Evolutionary conservation across 2,329 filamentous ascomycete genomes (phyloP), one percentile per base, ranked within the genome.

Genomic region (Verticillium isaacii): DNA sequence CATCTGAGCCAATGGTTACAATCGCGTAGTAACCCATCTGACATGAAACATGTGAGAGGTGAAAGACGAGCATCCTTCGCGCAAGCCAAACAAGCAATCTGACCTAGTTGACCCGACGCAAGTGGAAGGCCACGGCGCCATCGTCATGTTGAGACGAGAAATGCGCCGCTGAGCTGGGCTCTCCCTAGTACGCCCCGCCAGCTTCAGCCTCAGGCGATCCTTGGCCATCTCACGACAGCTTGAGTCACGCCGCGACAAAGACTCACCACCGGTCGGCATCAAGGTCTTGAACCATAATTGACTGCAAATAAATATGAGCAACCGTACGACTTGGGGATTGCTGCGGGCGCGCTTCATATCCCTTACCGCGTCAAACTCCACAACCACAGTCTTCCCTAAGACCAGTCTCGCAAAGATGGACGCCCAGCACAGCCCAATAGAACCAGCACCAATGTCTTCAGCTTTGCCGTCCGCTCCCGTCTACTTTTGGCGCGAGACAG

Each of bases 401-500:
- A 36, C 11, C 6, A n/a, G 15, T 25, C 9, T 5, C n/a, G 45
- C 45, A 4, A 25, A 52, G 6, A 52, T 52, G 45, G 23, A n/a
- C 11, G 29, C 19, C n/a, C n/a, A 5, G 12, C 45, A 25, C 45
- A 25, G 2, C 9, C 7, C 3, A 4, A 19, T 3, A 3, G 5
- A 25, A 19, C 9, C 45, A 3, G 2, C 1, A 9, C n/a, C 23
- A 29, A 19, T 19, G 17, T 19, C 45, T 5, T 52, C 45, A 9
- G 3, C 8, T 5, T 17, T 25, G 7, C 19, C 55, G 17, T 36
- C 56, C 1, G 19, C n/a, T 15, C 63, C 65, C 39, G 59, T 80
- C n/a, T 83, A 76, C 70, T 83, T 83, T 68, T 84, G 78, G 78
- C 73, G 75, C 32, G 78, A 80, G 56, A 76, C 75, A 15, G 78